Evolutionary conservation across 2,329 filamentous ascomycete genomes (phyloP).

Genomic region (Didymella keratinophila): DNA sequence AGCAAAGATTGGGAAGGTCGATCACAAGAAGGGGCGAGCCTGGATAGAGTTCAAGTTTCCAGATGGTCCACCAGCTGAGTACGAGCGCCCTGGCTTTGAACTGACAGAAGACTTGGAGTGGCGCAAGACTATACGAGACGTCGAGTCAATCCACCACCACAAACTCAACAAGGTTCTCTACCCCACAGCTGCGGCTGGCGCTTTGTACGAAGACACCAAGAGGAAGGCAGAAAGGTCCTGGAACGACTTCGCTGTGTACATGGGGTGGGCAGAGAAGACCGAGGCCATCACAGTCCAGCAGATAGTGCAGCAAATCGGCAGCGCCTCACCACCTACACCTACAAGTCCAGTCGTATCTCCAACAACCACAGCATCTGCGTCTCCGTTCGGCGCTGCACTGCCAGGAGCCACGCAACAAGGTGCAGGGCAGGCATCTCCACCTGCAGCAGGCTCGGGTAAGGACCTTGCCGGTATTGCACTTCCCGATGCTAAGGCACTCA

Average conservation of each 20-base stretch:
- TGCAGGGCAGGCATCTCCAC: conserved; percentile 9
- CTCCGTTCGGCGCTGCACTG: conserved; percentile 23
- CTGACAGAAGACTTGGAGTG: conserved; percentile 52
- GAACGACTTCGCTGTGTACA: conserved; percentile 34
- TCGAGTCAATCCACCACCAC: conserved; percentile 48
- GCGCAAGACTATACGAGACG: conserved; percentile 41
- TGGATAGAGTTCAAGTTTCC: conserved; percentile 61
- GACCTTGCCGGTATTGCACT: conserved; percentile 34
- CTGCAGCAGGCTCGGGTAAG: conserved; percentile 27
- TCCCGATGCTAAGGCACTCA: conserved; percentile 36
- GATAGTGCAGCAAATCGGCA: conserved; percentile 22
- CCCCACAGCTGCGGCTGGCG: conserved; percentile 32
- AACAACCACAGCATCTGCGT: conserved; percentile 16
- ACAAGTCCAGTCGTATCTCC: conserved; percentile 5
- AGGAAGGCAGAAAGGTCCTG: conserved; percentile 30
- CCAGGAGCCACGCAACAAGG: conserved; percentile 27
- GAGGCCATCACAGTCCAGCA: conserved; percentile 25
- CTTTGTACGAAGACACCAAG: conserved; percentile 37
- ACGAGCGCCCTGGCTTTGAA: conserved; percentile 54
- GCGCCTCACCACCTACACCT: conserved; percentile 20
- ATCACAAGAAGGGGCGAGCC: conserved; percentile 51
- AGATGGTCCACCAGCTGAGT: conserved; percentile 58
- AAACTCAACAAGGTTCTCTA: conserved; percentile 41
- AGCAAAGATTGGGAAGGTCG: conserved; percentile 47
- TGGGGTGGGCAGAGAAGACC: conserved; percentile 35